A percentile compares a stretch with the other conserved stretches of the same genome.
Evolutionary conservation across 1,284 basidiomycete species (phyloP).

Genomic region (Anthracocystis panici-leucophaei): DNA sequence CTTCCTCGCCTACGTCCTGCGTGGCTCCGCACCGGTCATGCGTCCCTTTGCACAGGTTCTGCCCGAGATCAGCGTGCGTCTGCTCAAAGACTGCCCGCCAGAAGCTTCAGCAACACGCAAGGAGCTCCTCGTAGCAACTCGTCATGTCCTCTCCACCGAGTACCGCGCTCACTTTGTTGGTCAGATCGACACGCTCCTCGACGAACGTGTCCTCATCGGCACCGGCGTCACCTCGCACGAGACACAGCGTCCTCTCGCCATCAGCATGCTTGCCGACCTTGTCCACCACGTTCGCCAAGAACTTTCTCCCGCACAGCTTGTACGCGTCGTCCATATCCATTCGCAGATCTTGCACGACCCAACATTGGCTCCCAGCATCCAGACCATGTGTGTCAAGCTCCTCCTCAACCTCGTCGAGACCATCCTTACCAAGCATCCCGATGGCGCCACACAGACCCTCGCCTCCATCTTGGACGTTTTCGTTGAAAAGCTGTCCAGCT

Average conservation of each 20-base stretch:
- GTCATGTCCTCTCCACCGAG: constrained; percentile 87
- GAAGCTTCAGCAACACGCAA: constrained; percentile 79
- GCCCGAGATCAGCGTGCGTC: constrained; percentile 82
- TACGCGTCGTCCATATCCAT: constrained; percentile 85
- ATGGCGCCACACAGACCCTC: constrained; percentile 78
- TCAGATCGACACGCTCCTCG: constrained; percentile 88
- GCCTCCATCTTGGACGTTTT: constrained; percentile 84
- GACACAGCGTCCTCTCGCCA: constrained; percentile 81
- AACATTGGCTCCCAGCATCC: constrained; percentile 82
- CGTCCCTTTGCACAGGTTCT: constrained; percentile 85
- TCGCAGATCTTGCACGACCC: constrained; percentile 91
- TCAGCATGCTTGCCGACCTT: constrained; percentile 90
- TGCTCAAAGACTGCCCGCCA: constrained; percentile 93
- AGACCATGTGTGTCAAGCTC: constrained; percentile 93
- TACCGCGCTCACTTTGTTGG: constrained; percentile 84
- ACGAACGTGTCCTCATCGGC: constrained; percentile 92
- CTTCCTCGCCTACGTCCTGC: constrained; percentile 89
- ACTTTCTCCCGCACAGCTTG: constrained; percentile 82
- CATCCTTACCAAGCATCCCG: constrained; percentile 73
- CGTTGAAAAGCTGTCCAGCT: constrained; percentile 85
- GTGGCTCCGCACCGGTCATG: constrained; percentile 78
- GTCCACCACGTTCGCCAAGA: constrained; percentile 91
- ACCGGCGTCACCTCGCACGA: constrained; percentile 83
- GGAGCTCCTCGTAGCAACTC: constrained; percentile 92
- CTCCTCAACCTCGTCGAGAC: constrained; percentile 90